phyloP scores from a whole-genome alignment of 177 flowering plant genomes.

The Vitis hybrid region DNA sequence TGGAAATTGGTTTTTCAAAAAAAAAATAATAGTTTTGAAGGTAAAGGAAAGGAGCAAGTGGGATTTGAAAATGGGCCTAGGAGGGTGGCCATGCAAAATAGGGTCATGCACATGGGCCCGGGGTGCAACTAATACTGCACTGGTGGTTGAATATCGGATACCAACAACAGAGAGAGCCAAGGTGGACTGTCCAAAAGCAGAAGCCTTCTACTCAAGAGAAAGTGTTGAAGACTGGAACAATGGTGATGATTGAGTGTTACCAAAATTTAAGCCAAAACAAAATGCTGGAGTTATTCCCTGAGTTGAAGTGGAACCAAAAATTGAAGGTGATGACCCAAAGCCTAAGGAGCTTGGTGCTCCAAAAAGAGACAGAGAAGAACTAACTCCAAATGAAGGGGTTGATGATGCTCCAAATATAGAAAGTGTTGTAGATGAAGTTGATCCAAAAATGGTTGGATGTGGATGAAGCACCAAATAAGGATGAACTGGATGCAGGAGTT shows the following conservation, averaged over 20 bases:
- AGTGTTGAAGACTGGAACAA: slow-evolving; percentile 59
- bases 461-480: slow-evolving; percentile 50
- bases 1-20: too few species aligned
- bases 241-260: slow-evolving; percentile 62
- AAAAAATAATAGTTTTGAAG: too few species aligned
- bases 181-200: slow-evolving; percentile 58
- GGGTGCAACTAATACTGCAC: too few species aligned
- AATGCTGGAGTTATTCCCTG: slow-evolving; percentile 44
- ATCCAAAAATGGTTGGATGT: slow-evolving; percentile 52
- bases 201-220: slow-evolving; percentile 51
- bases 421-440: slow-evolving; percentile 47
- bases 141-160: too few species aligned
- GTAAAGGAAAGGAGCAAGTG: too few species aligned
- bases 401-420: slow-evolving; percentile 25
- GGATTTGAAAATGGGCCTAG: too few species aligned
- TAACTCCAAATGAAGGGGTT: slow-evolving; percentile 26
- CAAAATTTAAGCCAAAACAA: slow-evolving; percentile 43
- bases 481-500: slow-evolving; percentile 52
- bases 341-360: slow-evolving; percentile 26
- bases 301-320: slow-evolving; percentile 48
- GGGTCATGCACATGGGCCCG: too few species aligned
- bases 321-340: slow-evolving; percentile 45
- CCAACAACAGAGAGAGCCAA: slow-evolving; percentile 14
- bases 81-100: too few species aligned
- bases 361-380: slow-evolving; percentile 25